Conservation (phyloP, 352 stramenopile genomes). For the Pythium pyrilobum region DNA sequence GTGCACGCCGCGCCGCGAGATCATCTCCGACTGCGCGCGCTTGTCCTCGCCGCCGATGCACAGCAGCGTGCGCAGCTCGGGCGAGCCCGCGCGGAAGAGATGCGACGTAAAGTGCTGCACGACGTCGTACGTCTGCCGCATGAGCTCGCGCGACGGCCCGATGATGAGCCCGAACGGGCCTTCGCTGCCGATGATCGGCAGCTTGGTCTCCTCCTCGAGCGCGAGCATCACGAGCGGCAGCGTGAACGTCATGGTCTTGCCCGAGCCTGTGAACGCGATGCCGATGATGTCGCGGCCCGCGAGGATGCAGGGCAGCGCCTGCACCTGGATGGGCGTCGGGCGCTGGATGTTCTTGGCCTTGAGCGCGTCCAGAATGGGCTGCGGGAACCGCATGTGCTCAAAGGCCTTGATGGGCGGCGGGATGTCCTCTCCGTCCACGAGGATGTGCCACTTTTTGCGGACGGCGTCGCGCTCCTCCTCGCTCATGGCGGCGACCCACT, state of each 20-base stretch:
- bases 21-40: constrained; percentile 86
- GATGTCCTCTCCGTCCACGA: constrained; percentile 95
- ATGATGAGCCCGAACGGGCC: constrained; percentile 97
- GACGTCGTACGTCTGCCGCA: constrained; percentile 97
- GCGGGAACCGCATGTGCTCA: constrained; percentile 96
- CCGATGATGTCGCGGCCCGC: constrained; percentile 97
- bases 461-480: constrained; percentile 87
- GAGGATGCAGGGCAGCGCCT: constrained; percentile 96
- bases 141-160: constrained; percentile 96
- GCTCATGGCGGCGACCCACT: constrained; percentile 82
- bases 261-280: constrained; percentile 98
- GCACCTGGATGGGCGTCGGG: constrained; percentile 98
- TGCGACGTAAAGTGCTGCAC: constrained; percentile 91
- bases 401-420: constrained; percentile 97
- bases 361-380: constrained; percentile 89
- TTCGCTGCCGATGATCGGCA: constrained; percentile 92
- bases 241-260: constrained; percentile 99
- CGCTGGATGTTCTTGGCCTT: constrained; percentile 94
- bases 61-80: constrained; percentile 88
- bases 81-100: constrained; percentile 64
- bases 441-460: constrained; percentile 98
- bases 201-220: constrained; percentile 95
- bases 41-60: constrained; percentile 96
- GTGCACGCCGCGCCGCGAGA: constrained; percentile 90
- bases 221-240: constrained; percentile 96